Evolutionary conservation across 1,284 basidiomycete species (phyloP).

Genomic region (Pyrrhoderma lamaoense): DNA sequence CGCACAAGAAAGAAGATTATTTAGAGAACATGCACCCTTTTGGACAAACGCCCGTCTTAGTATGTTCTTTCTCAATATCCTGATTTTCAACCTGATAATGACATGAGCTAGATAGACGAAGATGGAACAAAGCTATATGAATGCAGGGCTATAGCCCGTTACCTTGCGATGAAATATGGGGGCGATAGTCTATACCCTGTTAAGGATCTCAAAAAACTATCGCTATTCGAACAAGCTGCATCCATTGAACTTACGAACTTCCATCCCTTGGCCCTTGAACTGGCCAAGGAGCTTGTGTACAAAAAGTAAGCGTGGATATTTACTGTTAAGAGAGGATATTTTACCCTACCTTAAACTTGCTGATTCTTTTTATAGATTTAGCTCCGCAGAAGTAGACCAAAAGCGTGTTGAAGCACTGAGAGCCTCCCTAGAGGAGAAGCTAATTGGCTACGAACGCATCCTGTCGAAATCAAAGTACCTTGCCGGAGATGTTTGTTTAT

Average conservation of each 20-base stretch:
- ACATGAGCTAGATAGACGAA: constrained; percentile 11
- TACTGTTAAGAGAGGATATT: too few relatives aligned
- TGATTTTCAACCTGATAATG: background rate
- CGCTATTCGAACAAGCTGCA: constrained; percentile 29
- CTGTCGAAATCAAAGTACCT: constrained; percentile 41
- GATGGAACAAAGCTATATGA: constrained; percentile 21
- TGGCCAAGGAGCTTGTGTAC: constrained; percentile 40
- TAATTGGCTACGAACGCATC: constrained; percentile 40
- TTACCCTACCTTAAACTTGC: too few relatives aligned
- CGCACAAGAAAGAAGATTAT: constrained; percentile 41
- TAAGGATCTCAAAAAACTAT: constrained; percentile 24
- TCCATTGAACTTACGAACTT: constrained; percentile 30
- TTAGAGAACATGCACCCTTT: constrained; percentile 49
- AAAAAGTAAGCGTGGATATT: constrained; percentile 35
- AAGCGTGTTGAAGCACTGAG: constrained; percentile 22
- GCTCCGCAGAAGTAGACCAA: constrained; percentile 22
- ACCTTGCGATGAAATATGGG: constrained; percentile 25
- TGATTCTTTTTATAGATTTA: too few relatives aligned
- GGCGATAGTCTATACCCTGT: constrained; percentile 16
- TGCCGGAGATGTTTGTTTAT: constrained; percentile 33
- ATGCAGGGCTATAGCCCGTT: constrained; percentile 29
- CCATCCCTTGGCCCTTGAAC: constrained; percentile 30
- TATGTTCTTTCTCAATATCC: constrained; percentile 21
- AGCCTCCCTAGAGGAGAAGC: constrained; percentile 26
- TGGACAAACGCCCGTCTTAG: constrained; percentile 49